Conservation (phyloP, 495 filamentous ascomycete genomes). For the Aspergillus panamensis region DNA sequence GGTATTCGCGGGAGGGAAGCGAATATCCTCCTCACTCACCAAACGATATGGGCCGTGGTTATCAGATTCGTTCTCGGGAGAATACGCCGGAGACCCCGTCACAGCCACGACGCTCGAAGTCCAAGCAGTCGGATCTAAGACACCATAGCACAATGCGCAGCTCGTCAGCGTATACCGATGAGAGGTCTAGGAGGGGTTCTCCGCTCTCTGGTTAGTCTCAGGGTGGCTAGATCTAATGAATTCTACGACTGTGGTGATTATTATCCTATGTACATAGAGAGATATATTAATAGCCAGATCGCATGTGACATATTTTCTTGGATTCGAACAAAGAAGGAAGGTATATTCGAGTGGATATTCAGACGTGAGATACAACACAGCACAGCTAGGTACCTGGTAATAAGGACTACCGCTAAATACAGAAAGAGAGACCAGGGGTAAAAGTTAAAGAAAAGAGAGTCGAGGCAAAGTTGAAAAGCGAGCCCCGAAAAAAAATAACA, state of each 20-base stretch:
- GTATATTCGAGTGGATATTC: conserved; percentile 2
- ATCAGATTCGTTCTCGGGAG: conserved; percentile 39
- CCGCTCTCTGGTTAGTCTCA: conserved; percentile 27
- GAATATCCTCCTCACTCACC: conserved; percentile 34
- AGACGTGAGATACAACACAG: background rate
- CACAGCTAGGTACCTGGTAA: conserved; percentile 3
- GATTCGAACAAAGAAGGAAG: background rate
- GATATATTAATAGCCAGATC: background rate
- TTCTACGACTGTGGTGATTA: background rate
- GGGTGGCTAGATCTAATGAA: background rate
- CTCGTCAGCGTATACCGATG: conserved; percentile 28
- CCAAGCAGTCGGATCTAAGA: conserved; percentile 22
- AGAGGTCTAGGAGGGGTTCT: conserved; percentile 20
- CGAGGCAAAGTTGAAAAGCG: background rate
- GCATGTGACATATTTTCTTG: too few species aligned
- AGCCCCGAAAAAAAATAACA: conserved; percentile 4
- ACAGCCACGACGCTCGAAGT: conserved; percentile 20
- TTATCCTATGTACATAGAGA: background rate
- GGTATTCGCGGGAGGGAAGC: conserved; percentile 23
- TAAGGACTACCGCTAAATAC: conserved; percentile 11
- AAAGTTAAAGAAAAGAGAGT: conserved; percentile 1
- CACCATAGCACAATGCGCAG: conserved; percentile 25
- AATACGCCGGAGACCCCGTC: conserved; percentile 39
- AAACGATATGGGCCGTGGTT: conserved; percentile 26
- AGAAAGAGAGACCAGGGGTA: background rate